Conservation (phyloP, 2,329 filamentous ascomycete genomes). For the Monascus ruber region DNA sequence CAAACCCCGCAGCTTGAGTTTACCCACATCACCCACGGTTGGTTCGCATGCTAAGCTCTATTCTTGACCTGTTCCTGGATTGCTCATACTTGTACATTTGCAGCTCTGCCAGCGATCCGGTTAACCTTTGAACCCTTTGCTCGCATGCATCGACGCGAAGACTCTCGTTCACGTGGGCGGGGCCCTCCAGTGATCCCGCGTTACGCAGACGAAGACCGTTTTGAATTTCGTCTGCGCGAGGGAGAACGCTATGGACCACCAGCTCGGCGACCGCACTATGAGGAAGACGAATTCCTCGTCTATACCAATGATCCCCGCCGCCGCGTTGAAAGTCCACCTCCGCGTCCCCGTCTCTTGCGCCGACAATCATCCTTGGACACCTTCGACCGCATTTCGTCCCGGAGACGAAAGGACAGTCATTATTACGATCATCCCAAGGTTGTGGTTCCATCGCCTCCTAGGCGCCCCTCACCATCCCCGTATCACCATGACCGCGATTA, state of each 20-base stretch:
- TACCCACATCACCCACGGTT: background rate
- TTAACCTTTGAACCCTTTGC: slow-evolving; percentile 4
- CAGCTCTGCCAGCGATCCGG: slow-evolving; percentile 1
- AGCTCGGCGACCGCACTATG: slow-evolving; percentile 26
- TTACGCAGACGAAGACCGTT: slow-evolving; percentile 27
- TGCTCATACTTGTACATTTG: background rate
- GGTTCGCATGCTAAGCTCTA: background rate
- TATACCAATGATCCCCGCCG: slow-evolving; percentile 40
- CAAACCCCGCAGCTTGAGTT: too few relatives aligned
- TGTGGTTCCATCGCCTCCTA: slow-evolving; percentile 46
- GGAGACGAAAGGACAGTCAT: slow-evolving; percentile 31
- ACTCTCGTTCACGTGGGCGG: slow-evolving; percentile 22
- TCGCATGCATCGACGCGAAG: slow-evolving; percentile 27
- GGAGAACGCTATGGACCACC: slow-evolving; percentile 34
- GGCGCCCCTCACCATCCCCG: slow-evolving; percentile 42
- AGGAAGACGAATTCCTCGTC: slow-evolving; percentile 28
- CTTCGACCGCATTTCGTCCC: slow-evolving; percentile 63
- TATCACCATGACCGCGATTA: slow-evolving; percentile 46
- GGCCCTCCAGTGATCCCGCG: slow-evolving; percentile 24
- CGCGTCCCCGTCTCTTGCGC: slow-evolving; percentile 58
- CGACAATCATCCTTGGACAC: slow-evolving; percentile 85
- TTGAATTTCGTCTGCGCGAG: slow-evolving; percentile 30
- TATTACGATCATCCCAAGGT: slow-evolving; percentile 44
- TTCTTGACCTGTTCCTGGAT: background rate
- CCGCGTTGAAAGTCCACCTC: slow-evolving; percentile 43